These are phyloP conservation scores for Emmonsia crescens DNA, from an alignment of 2,329 filamentous ascomycete species.

Conservation along the genomic window DNA sequence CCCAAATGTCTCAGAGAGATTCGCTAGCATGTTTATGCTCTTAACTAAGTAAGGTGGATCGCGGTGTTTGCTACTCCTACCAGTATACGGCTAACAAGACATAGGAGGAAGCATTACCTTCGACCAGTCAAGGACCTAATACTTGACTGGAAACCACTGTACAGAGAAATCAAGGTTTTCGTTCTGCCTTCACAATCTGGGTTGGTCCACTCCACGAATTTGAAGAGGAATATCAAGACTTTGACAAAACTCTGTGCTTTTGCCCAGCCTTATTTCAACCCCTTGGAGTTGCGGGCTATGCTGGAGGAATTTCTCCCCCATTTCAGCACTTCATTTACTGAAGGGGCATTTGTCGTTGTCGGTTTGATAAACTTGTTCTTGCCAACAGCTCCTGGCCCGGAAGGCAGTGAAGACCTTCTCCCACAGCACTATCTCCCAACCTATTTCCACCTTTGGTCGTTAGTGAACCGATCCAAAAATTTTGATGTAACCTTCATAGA, in stretches of 20 bases:
- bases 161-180: conserved; percentile 82
- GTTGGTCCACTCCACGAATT: conserved; percentile 49
- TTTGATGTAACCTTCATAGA: conserved; percentile 85
- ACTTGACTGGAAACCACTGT: conserved; percentile 87
- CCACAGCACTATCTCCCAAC: conserved; percentile 85
- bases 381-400: conserved; percentile 63
- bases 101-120: conserved; percentile 86
- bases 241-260: conserved; percentile 85
- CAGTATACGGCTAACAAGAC: conserved; percentile 19
- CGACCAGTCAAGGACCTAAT: conserved; percentile 80
- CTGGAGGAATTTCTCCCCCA: conserved; percentile 70
- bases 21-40: conserved; percentile 91
- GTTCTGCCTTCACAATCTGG: conserved; percentile 75
- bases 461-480: conserved; percentile 78
- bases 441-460: conserved; percentile 91
- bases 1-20: conserved; percentile 68
- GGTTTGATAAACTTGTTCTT: conserved; percentile 78
- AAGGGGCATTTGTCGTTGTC: conserved; percentile 86
- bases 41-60: conserved; percentile 65
- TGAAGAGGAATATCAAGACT: conserved; percentile 58
- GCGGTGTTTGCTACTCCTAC: conserved; percentile 10
- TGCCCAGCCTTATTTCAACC: conserved; percentile 85
- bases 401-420: conserved; percentile 61
- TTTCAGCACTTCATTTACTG: conserved; percentile 87
- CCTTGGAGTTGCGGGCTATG: conserved; percentile 70